Conservation (phyloP, 305 asterid genomes). For the Fraxinus baroniana region DNA sequence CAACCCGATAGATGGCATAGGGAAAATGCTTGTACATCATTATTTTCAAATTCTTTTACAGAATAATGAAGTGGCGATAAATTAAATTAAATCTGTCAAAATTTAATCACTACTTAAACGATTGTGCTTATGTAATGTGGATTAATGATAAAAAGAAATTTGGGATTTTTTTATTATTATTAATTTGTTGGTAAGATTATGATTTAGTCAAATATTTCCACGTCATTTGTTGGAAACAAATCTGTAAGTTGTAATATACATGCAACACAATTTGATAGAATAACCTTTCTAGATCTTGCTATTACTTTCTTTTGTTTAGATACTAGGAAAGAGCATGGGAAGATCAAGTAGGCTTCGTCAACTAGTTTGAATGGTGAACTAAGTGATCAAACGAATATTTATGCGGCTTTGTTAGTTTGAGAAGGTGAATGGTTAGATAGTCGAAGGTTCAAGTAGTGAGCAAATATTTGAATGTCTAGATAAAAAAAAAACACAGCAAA, state of each 20-base stretch:
- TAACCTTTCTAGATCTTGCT: neutral
- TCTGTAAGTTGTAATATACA: too few species aligned
- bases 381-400: neutral
- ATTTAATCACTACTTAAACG: too few species aligned
- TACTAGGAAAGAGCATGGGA: neutral
- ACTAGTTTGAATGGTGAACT: neutral
- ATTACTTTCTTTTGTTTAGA: neutral
- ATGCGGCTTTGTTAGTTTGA: neutral
- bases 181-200: too few species aligned
- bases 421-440: neutral
- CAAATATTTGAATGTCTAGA: neutral
- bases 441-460: neutral
- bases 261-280: neutral
- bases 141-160: too few species aligned
- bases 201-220: too few species aligned
- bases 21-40: too few species aligned
- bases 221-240: too few species aligned
- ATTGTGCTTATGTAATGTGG: too few species aligned
- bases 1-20: neutral
- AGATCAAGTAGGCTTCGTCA: neutral
- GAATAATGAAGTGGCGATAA: too few species aligned
- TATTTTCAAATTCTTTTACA: too few species aligned
- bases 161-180: too few species aligned
- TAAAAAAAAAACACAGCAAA: neutral
- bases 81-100: too few species aligned